Evolutionary conservation across 2,329 filamentous ascomycete genomes (phyloP).

Genomic region (Emergomyces pasteurianus): DNA sequence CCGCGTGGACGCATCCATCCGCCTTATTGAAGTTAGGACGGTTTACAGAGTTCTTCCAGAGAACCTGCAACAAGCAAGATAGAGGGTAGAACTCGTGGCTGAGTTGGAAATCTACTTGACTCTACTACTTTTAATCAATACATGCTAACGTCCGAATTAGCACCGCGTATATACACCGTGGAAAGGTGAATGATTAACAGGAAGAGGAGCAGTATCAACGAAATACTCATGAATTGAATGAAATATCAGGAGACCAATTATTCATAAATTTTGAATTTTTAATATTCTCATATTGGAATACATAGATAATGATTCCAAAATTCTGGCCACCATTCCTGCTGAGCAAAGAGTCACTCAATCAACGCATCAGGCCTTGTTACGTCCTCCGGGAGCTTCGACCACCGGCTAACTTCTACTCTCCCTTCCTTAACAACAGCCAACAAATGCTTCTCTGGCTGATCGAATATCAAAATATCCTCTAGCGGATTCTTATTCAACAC

Average conservation of each 20-base stretch:
- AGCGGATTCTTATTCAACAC: constrained; percentile 43
- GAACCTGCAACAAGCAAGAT: not conserved
- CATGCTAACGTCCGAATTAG: not conserved
- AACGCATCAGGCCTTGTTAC: not conserved
- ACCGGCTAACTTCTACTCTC: constrained; percentile 26
- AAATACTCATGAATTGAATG: too few species aligned
- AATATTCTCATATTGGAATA: not conserved
- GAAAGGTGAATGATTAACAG: too few species aligned
- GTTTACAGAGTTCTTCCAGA: not conserved
- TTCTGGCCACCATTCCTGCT: not conserved
- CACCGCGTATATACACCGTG: not conserved
- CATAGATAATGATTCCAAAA: not conserved
- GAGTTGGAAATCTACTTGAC: not conserved
- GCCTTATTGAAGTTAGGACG: not conserved
- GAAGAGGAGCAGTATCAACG: too few species aligned
- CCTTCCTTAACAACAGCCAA: constrained; percentile 46
- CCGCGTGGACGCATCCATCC: not conserved
- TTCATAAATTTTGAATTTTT: not conserved
- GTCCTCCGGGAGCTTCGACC: constrained; percentile 6
- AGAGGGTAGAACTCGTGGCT: not conserved
- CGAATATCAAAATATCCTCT: constrained; percentile 43
- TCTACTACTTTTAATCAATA: not conserved
- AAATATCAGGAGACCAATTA: not conserved
- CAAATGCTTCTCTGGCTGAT: constrained; percentile 36
- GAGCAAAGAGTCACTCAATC: not conserved